Evolutionary conservation across 140 eudicot species (phyloP).

Genomic region (Ambrosia hybrid): DNA sequence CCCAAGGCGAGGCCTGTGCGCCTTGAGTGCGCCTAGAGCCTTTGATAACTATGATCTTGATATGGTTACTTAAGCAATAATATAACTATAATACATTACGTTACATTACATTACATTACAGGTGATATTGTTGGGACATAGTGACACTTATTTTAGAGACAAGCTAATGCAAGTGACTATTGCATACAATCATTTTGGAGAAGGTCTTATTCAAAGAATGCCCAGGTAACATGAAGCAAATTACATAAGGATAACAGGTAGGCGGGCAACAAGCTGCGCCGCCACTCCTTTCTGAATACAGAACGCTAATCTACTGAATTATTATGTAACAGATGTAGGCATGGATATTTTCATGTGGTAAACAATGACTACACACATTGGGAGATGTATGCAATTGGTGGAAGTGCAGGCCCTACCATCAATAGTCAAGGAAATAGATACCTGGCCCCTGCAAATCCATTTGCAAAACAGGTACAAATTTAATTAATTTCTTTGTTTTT

Average conservation of each 20-base stretch:
- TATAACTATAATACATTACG: no score
- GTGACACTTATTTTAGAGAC: conserved; percentile 68
- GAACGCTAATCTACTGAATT: no score
- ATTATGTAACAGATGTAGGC: conserved; percentile 91
- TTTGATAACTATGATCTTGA: no score
- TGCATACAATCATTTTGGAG: conserved; percentile 81
- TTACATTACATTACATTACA: no score
- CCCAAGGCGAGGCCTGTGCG: no score
- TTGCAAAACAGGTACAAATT: conserved; percentile 67
- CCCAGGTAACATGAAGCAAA: conserved; percentile 55
- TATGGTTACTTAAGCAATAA: no score
- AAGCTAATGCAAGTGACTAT: conserved; percentile 85
- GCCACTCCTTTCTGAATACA: no score
- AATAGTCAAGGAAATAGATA: conserved; percentile 83
- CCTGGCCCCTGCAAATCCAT: conserved; percentile 64
- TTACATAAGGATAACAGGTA: no score
- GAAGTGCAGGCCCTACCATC: conserved; percentile 78
- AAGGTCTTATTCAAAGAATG: conserved; percentile 69
- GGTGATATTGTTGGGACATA: conserved; percentile 89
- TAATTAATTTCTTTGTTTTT: neutral
- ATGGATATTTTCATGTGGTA: conserved; percentile 90
- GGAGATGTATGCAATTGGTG: conserved; percentile 93
- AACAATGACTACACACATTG: conserved; percentile 89
- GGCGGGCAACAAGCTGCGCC: no score
- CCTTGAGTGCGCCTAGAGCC: no score